Evolutionary conservation across 306 rosid genomes (phyloP), one percentile per base, ranked within the genome.

Genomic region (Comarum palustre): DNA sequence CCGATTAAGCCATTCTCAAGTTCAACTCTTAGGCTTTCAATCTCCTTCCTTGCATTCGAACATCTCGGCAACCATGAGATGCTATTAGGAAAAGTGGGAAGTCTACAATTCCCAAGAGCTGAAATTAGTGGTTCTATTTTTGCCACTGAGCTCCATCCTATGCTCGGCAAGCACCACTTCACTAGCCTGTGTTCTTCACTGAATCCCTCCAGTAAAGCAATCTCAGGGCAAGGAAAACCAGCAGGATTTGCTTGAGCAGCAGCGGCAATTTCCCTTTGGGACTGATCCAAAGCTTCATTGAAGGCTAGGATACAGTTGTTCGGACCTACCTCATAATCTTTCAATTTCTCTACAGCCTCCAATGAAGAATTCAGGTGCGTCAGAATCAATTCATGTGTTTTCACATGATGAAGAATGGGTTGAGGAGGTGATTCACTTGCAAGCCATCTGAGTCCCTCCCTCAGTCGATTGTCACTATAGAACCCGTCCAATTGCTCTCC

Each of bases 161-260:
- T 60, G 24, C 63, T 80, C 25, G 99, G 99, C 77, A 90, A 47
- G 80, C 59, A 71, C 55, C 73, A 62, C 45, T 81, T 74, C 39
- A 80, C 78, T 52, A 79, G 29, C 74, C 60, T 79, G 45, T 54
- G 55, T 73, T 90, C 93, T 15, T 81, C 75, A 69, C 85, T 72
- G 60, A 74, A 87, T 78, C 80, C 83, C 72, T 73, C 84, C 67
- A 91, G 77, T 66, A 76, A 71, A 72, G 83, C 79, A 78, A 87
- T 87, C 85, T 94, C 99, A 4, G 90, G 96, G 77, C 93, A 91
- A 43, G 99, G 97, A 93, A 97, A 90, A 71, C 83, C 77, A 31
- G 77, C 52, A 60, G 84, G 85, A 79, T 91, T 90, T 68, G 74
- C 87, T 77, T 80, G 48, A 36, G 86, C 89, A 50, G 96, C 88